phyloP scores from a whole-genome alignment of 2,329 filamentous ascomycete genomes.

The Neophaeococcomyces mojaviensis region DNA sequence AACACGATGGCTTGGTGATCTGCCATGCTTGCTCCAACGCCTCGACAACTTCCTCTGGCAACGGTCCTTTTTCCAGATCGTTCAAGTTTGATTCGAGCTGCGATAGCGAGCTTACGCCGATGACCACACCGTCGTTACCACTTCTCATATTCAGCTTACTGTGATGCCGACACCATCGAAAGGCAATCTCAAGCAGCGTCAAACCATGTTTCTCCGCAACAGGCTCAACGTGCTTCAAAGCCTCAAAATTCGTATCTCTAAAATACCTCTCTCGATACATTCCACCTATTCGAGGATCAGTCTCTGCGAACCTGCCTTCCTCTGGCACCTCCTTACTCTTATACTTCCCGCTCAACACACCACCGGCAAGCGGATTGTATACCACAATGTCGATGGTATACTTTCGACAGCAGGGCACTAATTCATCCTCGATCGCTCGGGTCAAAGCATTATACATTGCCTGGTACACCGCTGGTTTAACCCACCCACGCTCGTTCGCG shows the following conservation, averaged over 20 bases:
- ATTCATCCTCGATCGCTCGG: slow-evolving; percentile 65
- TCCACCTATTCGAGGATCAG: slow-evolving; percentile 18
- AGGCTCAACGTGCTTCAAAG: slow-evolving; percentile 33
- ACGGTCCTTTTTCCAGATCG: slow-evolving; percentile 57
- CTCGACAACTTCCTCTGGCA: slow-evolving; percentile 70
- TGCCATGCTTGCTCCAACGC: too few species aligned
- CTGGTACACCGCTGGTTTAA: slow-evolving; percentile 75
- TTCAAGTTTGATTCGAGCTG: slow-evolving; percentile 51
- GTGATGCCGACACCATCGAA: slow-evolving; percentile 43
- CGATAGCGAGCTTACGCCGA: slow-evolving; percentile 49
- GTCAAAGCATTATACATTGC: slow-evolving; percentile 80
- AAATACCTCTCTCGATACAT: slow-evolving; percentile 33
- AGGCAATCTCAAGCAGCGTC: slow-evolving; percentile 36
- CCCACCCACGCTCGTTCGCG: slow-evolving; percentile 72
- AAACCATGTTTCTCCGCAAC: slow-evolving; percentile 34
- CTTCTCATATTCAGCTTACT: slow-evolving; percentile 24
- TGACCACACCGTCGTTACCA: slow-evolving; percentile 52
- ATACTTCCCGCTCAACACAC: slow-evolving; percentile 72
- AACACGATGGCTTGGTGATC: too few species aligned
- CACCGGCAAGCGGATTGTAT: slow-evolving; percentile 76
- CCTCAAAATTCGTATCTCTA: slow-evolving; percentile 36
- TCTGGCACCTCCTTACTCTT: slow-evolving; percentile 57
- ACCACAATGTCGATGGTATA: slow-evolving; percentile 73
- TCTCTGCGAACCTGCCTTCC: slow-evolving; percentile 63
- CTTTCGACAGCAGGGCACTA: slow-evolving; percentile 64